Percentiles rank a stretch among this genome's conserved stretches.
phyloP scores from a whole-genome alignment of 1,284 basidiomycete genomes.

The Trametes pubescens region DNA sequence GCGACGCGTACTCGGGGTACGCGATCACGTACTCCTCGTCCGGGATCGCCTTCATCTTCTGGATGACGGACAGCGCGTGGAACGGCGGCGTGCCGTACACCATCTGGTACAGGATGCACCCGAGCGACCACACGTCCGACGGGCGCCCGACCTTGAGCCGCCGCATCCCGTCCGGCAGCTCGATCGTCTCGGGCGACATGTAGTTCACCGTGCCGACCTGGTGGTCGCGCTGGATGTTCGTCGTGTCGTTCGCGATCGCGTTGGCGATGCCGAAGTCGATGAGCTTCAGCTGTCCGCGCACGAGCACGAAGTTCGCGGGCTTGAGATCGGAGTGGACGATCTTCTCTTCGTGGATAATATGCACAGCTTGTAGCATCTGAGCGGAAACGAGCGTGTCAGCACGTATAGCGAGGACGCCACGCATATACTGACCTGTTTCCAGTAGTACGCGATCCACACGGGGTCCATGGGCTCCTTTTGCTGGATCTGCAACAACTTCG shows the following conservation, averaged over 20 bases:
- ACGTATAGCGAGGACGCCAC: neutral
- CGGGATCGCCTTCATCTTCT: conserved; percentile 91
- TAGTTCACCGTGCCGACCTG: conserved; percentile 97
- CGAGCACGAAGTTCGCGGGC: conserved; percentile 95
- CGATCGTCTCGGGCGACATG: conserved; percentile 95
- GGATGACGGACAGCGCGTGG: conserved; percentile 81
- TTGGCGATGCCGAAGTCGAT: conserved; percentile 99
- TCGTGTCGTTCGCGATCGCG: conserved; percentile 96
- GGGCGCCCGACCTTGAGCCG: conserved; percentile 86
- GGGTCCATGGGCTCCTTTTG: conserved; percentile 85
- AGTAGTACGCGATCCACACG: conserved; percentile 93
- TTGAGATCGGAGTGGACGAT: conserved; percentile 97
- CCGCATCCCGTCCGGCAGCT: conserved; percentile 79
- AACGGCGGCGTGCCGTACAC: conserved; percentile 96
- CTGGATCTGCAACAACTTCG: conserved; percentile 83
- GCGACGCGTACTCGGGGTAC: conserved; percentile 70
- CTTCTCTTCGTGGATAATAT: conserved; percentile 95
- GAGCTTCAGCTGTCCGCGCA: conserved; percentile 91
- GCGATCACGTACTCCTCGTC: conserved; percentile 77
- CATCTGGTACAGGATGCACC: conserved; percentile 98
- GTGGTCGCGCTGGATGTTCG: conserved; percentile 94
- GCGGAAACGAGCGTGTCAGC: neutral
- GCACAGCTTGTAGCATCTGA: conserved; percentile 95
- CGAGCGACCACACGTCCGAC: conserved; percentile 96
- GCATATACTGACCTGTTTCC: conserved; percentile 80